Percentiles rank a stretch among this genome's conserved stretches.
Conservation (phyloP, 257 asterid genomes). For the Scutellaria minor region DNA sequence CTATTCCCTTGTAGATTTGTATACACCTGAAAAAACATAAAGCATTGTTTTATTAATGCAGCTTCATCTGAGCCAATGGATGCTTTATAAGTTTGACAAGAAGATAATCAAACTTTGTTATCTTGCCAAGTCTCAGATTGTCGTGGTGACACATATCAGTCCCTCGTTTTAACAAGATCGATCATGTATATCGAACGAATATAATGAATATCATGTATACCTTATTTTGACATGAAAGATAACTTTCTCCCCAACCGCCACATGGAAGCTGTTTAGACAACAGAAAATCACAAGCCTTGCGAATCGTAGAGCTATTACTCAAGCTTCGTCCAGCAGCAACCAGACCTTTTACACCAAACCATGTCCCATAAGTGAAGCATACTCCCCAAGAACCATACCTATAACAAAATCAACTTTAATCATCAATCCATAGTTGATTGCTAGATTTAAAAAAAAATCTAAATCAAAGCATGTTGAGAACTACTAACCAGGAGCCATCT, state of each 20-base stretch:
- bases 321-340: constrained; percentile 80
- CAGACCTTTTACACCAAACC: constrained; percentile 93
- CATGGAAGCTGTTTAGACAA: constrained; percentile 88
- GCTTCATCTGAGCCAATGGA: neutral
- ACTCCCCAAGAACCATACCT: constrained; percentile 99
- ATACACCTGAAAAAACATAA: constrained; percentile 62
- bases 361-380: constrained; percentile 90
- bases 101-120: neutral
- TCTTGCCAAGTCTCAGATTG: too few species aligned
- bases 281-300: constrained; percentile 88
- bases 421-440: neutral
- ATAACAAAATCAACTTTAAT: constrained; percentile 28
- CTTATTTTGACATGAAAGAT: constrained; percentile 93
- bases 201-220: constrained; percentile 34
- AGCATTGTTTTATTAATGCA: constrained; percentile 29
- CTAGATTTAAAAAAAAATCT: neutral
- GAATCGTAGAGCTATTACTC: constrained; percentile 60
- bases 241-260: constrained; percentile 99
- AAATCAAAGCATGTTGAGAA: constrained; percentile 21
- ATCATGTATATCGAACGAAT: neutral
- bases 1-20: constrained; percentile 80
- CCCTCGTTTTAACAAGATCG: too few species aligned
- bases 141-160: too few species aligned
- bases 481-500: constrained; percentile 95
- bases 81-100: neutral